Evolutionary conservation across 164 flowering plant species (phyloP), one percentile per base, ranked within the genome.

Genomic region (Tetracentron sinense): DNA sequence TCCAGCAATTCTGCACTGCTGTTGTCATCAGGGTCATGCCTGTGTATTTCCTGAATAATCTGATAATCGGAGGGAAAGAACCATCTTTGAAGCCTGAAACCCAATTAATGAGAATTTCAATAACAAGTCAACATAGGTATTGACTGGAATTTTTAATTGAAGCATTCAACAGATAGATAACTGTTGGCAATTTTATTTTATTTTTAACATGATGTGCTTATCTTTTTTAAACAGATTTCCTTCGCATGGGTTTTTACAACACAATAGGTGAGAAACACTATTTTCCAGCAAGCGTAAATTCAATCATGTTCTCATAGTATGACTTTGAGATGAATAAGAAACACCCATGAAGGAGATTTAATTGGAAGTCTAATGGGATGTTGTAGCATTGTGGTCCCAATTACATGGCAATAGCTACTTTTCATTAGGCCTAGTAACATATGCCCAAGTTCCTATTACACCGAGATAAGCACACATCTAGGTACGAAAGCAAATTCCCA

Each of bases 1-100:
- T n/a, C n/a, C n/a, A 88, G 62, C 30, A 79, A 71, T 10, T 72
- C 80, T 15, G 71, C 56, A 62, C 82, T 64, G 61, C 78, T 79
- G 29, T 58, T 69, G 56, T 74, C 83, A 12, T 87, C 91, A 56
- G 76, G 77, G 21, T 86, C 91, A 50, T 87, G 61, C 70, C 78
- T 75, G 74, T 93, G 92, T 6, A 84, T 78, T 78, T 89, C 98
- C 67, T 93, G 94, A 65, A 93, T 72, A 42, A 93, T 90, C 79
- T 93, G 96, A 54, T 84, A 90, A 63, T 93, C 94, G 42, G 83
- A 87, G 2, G 97, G 98, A 75, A 74, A 81, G 72, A 90, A 87
- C 96, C 97, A 93, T 76, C 98, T 80, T 69, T 91, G 94, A 48
- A 82, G 33, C 76, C 97, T 93, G 85, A 58, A 81, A 65, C 19